A percentile compares a stretch with the other conserved stretches of the same genome.
Evolutionary conservation across 2,329 filamentous ascomycete species (phyloP).

Genomic region (Cladosporium sp.): DNA sequence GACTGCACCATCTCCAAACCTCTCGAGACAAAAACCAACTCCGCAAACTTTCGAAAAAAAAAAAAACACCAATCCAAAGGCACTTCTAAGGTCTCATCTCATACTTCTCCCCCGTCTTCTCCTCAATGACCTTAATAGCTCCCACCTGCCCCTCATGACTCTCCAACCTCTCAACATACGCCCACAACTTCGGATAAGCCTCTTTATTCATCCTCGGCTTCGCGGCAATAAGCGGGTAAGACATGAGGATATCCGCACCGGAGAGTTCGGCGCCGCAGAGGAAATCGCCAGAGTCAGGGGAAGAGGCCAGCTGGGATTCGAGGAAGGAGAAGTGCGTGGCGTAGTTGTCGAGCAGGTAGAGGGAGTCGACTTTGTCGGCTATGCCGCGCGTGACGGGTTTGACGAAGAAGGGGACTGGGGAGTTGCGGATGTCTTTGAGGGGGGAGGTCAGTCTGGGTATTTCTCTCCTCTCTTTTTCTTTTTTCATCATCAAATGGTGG

Average conservation of each 20-base stretch:
- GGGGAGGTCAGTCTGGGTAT: neutral
- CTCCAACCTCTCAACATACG: slow-evolving; percentile 43
- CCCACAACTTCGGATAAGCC: slow-evolving; percentile 44
- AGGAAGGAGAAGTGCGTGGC: slow-evolving; percentile 47
- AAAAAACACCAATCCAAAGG: too few relatives aligned
- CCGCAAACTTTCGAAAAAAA: too few relatives aligned
- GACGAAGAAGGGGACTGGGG: slow-evolving; percentile 63
- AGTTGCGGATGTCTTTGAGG: slow-evolving; percentile 35
- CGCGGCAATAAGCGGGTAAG: slow-evolving; percentile 47
- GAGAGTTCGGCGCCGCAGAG: slow-evolving; percentile 47
- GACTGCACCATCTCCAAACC: too few relatives aligned
- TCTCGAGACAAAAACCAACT: too few relatives aligned
- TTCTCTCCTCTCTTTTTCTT: neutral
- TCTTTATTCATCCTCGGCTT: slow-evolving; percentile 35
- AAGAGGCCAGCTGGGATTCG: slow-evolving; percentile 45
- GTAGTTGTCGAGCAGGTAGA: slow-evolving; percentile 45
- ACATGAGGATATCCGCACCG: slow-evolving; percentile 50
- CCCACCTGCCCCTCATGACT: slow-evolving; percentile 42
- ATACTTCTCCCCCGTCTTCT: slow-evolving; percentile 32
- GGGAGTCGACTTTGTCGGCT: slow-evolving; percentile 42
- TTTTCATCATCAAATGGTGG: neutral
- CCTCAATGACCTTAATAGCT: slow-evolving; percentile 47
- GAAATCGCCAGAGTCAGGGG: slow-evolving; percentile 46
- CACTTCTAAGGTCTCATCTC: slow-evolving; percentile 1
- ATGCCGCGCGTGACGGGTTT: slow-evolving; percentile 58